Percentiles rank a stretch among this genome's conserved stretches.
Evolutionary conservation across 164 flowering plant species (phyloP).

Genomic region (Pachysandra terminalis): DNA sequence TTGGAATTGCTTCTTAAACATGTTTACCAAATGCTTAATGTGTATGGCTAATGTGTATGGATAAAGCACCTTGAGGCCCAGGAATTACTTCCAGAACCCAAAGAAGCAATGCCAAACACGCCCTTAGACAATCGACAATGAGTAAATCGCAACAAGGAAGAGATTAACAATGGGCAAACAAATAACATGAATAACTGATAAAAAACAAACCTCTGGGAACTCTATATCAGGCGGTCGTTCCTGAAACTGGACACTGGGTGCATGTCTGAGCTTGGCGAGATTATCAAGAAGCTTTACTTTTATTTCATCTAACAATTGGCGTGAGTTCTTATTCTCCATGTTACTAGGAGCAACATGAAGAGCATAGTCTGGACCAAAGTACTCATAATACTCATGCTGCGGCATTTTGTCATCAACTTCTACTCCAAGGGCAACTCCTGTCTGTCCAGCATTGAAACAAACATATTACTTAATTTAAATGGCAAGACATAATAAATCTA

Average conservation of each 20-base stretch:
- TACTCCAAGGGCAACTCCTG: constrained; percentile 78
- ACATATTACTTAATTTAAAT: no score
- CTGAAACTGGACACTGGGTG: constrained; percentile 80
- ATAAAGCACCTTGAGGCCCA: no score
- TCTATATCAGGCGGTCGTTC: constrained; percentile 78
- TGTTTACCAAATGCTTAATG: no score
- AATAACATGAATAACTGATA: neutral
- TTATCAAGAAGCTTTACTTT: constrained; percentile 61
- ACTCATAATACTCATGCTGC: constrained; percentile 77
- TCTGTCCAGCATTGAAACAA: constrained; percentile 34
- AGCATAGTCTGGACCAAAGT: constrained; percentile 83
- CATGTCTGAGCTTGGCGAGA: constrained; percentile 74
- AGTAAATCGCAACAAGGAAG: neutral
- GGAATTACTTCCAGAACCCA: no score
- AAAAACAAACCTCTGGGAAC: constrained; percentile 58
- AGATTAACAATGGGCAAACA: neutral
- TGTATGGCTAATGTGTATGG: no score
- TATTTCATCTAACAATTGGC: constrained; percentile 56
- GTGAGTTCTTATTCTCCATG: constrained; percentile 85
- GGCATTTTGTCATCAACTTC: constrained; percentile 88
- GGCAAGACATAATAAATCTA: neutral
- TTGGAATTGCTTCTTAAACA: no score
- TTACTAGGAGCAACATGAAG: constrained; percentile 91
- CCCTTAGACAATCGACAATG: neutral
- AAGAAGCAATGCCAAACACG: no score